Conservation (phyloP, 495 filamentous ascomycete genomes). For the Massariosphaeria phaeospora region DNA sequence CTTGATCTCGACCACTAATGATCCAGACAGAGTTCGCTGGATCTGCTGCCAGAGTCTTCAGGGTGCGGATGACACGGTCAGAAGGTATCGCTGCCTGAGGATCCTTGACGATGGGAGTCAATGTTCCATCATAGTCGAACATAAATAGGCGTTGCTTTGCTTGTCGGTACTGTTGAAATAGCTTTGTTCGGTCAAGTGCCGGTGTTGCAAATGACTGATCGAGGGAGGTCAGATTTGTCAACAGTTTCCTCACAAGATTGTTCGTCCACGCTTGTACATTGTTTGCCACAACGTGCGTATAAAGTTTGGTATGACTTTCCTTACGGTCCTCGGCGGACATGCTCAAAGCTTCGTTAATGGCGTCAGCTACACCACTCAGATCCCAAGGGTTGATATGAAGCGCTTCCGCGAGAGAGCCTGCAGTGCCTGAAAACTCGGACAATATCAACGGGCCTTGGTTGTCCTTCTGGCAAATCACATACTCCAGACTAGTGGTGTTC, state of each 20-base stretch:
- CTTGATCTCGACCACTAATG: constrained; percentile 86
- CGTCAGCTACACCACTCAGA: constrained; percentile 67
- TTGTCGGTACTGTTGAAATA: constrained; percentile 66
- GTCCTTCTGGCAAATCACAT: constrained; percentile 82
- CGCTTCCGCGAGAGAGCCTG: constrained; percentile 74
- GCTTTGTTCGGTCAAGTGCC: constrained; percentile 62
- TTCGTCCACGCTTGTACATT: constrained; percentile 80
- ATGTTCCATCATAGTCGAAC: constrained; percentile 97
- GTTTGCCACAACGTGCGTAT: constrained; percentile 73
- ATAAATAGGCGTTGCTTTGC: constrained; percentile 79
- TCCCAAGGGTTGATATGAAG: constrained; percentile 97
- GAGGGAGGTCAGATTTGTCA: constrained; percentile 71
- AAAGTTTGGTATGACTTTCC: constrained; percentile 58
- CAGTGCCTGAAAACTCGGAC: constrained; percentile 92
- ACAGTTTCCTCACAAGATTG: constrained; percentile 66
- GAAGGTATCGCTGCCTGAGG: constrained; percentile 83
- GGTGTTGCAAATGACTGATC: constrained; percentile 73
- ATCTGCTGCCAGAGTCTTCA: constrained; percentile 74
- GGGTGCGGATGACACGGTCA: constrained; percentile 68
- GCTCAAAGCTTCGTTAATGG: constrained; percentile 71
- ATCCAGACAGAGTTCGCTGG: constrained; percentile 91
- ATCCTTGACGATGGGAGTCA: constrained; percentile 92
- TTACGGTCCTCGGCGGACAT: constrained; percentile 62
- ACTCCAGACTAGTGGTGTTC: constrained; percentile 94
- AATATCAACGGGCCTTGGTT: constrained; percentile 81